These are phyloP conservation scores for Catunica adiposa DNA, from an alignment of 2,329 filamentous ascomycete species.

Conservation along the genomic window DNA sequence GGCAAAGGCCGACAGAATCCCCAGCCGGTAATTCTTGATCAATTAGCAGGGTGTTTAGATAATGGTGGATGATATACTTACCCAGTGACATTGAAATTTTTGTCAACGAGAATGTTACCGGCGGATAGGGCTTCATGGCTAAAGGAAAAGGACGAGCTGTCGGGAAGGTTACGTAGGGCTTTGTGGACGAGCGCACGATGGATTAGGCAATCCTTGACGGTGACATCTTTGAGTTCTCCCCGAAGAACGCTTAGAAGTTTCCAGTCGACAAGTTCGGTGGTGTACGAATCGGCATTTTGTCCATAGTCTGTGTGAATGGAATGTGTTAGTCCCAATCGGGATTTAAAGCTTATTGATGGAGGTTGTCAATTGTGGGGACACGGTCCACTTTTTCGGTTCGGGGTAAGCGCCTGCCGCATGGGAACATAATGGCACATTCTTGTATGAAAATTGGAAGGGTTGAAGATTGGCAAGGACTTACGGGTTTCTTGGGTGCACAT, in stretches of 20 bases:
- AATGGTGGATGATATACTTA: background rate
- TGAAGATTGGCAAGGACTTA: background rate
- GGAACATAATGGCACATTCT: too few species aligned
- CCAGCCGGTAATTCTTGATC: conserved; percentile 11
- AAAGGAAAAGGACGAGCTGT: conserved; percentile 9
- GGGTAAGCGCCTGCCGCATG: too few species aligned
- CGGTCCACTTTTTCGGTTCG: too few species aligned
- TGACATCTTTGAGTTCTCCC: conserved; percentile 2
- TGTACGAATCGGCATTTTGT: conserved; percentile 9
- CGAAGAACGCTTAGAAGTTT: conserved; percentile 4
- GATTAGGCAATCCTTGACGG: conserved; percentile 5
- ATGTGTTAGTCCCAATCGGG: background rate
- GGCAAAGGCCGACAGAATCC: conserved; percentile 8
- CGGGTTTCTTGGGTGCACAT: conserved; percentile 14
- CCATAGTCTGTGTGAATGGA: conserved; percentile 4
- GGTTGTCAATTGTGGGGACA: too few species aligned
- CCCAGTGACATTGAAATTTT: conserved; percentile 8
- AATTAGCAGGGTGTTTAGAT: background rate
- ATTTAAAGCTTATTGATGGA: too few species aligned
- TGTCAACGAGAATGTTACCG: conserved; percentile 10
- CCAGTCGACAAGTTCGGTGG: conserved; percentile 9
- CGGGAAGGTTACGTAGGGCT: conserved; percentile 5
- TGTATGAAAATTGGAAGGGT: background rate
- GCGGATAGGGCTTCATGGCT: conserved; percentile 10
- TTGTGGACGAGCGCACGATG: conserved; percentile 9